A percentile compares a stretch with the other conserved stretches of the same genome.
Conservation (phyloP, 805 yeast species). For the Cyberlindnera veronae region DNA sequence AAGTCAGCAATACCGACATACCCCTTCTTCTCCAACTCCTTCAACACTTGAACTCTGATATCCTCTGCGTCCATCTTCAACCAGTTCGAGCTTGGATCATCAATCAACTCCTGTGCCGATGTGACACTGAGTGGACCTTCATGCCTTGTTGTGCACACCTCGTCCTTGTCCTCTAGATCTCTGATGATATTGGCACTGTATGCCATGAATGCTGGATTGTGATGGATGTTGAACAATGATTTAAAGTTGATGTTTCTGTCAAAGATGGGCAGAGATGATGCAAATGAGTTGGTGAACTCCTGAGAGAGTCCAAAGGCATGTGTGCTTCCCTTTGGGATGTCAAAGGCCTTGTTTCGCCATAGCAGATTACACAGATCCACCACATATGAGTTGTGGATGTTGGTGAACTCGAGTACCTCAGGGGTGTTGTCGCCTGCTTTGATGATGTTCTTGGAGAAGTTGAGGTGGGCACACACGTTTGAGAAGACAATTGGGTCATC, state of each 20-base stretch:
- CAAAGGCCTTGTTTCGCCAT: slow-evolving; percentile 55
- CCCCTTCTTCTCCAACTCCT: slow-evolving; percentile 38
- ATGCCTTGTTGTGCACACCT: slow-evolving; percentile 35
- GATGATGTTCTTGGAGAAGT: slow-evolving; percentile 29
- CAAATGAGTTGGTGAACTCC: slow-evolving; percentile 28
- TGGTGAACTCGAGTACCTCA: slow-evolving; percentile 26
- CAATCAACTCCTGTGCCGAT: slow-evolving; percentile 34
- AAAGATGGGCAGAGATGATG: slow-evolving; percentile 25
- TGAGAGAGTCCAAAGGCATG: slow-evolving; percentile 31
- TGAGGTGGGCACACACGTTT: slow-evolving; percentile 43
- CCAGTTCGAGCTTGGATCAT: slow-evolving; percentile 31
- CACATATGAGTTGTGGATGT: slow-evolving; percentile 45
- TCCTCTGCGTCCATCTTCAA: slow-evolving; percentile 36
- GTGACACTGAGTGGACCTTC: slow-evolving; percentile 51
- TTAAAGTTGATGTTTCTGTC: slow-evolving; percentile 21
- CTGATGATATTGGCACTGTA: slow-evolving; percentile 42
- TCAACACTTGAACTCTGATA: slow-evolving; percentile 42
- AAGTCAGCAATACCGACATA: slow-evolving; percentile 48
- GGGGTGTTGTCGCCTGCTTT: slow-evolving; percentile 14
- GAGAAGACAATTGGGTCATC: slow-evolving; percentile 44
- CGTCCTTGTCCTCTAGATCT: slow-evolving; percentile 41
- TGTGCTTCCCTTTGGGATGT: slow-evolving; percentile 29
- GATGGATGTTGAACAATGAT: slow-evolving; percentile 37
- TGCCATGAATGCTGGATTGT: slow-evolving; percentile 49
- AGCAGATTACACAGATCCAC: slow-evolving; percentile 52